Percentiles rank a stretch among this genome's conserved stretches.
Conservation (phyloP, 345 rosid species). For the Toxicodendron radicans region DNA sequence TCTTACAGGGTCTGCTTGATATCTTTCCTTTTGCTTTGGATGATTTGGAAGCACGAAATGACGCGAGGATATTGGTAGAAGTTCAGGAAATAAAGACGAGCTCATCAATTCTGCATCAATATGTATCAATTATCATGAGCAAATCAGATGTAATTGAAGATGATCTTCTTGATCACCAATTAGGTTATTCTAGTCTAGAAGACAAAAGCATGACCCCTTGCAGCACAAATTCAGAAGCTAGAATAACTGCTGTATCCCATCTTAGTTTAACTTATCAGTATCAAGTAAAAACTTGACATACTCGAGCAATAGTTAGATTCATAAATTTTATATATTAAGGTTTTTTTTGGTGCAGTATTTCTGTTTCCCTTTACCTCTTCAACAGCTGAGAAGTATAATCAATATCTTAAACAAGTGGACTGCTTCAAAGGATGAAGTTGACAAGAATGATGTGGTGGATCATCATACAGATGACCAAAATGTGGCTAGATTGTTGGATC, state of each 20-base stretch:
- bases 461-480: conserved; percentile 22
- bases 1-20: conserved; percentile 70
- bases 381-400: conserved; percentile 55
- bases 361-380: conserved; percentile 36
- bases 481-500: too few relatives aligned
- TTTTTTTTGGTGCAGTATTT: neutral
- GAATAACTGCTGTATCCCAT: conserved; percentile 67
- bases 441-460: conserved; percentile 29
- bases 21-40: conserved; percentile 60
- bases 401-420: conserved; percentile 54
- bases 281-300: neutral
- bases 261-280: conserved; percentile 7
- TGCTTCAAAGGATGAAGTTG: conserved; percentile 25
- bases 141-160: conserved; percentile 72
- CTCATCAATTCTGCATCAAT: conserved; percentile 35
- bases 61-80: conserved; percentile 55
- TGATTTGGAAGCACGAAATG: conserved; percentile 69
- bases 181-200: conserved; percentile 34
- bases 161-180: conserved; percentile 63
- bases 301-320: neutral
- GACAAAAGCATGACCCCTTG: conserved; percentile 30
- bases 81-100: conserved; percentile 53
- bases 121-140: conserved; percentile 44
- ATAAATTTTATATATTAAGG: neutral
- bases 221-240: conserved; percentile 33